phyloP scores from a whole-genome alignment of 352 stramenopile genomes.

The Phytophthora multivora region DNA sequence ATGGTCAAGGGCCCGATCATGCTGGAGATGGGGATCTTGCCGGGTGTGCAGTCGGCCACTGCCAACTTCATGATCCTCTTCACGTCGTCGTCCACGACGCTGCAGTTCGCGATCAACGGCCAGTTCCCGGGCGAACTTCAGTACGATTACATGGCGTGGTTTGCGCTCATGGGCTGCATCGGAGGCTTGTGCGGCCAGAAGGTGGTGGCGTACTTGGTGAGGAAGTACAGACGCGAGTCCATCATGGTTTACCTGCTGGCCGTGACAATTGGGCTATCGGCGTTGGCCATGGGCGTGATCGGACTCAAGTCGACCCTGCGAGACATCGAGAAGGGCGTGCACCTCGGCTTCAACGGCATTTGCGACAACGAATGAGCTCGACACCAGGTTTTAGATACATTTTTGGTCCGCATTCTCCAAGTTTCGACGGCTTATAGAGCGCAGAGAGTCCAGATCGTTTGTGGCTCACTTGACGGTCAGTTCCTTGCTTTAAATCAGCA shows the following conservation, averaged over 20 bases:
- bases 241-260: constrained; percentile 85
- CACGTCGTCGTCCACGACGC: constrained; percentile 94
- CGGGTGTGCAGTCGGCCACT: constrained; percentile 88
- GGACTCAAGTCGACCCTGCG: constrained; percentile 57
- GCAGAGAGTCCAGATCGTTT: neutral
- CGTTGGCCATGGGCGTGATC: constrained; percentile 71
- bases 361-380: constrained; percentile 56
- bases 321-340: constrained; percentile 60
- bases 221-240: constrained; percentile 90
- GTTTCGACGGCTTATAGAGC: neutral
- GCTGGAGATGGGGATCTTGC: constrained; percentile 96
- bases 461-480: neutral
- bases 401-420: neutral
- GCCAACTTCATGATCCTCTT: constrained; percentile 92
- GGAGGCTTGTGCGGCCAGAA: constrained; percentile 77
- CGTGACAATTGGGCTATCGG: constrained; percentile 72
- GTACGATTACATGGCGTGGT: constrained; percentile 93
- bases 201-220: constrained; percentile 89
- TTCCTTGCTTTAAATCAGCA: constrained; percentile 5
- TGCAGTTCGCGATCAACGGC: constrained; percentile 84
- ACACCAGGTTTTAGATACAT: constrained; percentile 10
- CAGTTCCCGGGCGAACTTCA: constrained; percentile 76
- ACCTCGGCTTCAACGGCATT: constrained; percentile 73
- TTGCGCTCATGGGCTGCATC: constrained; percentile 91
- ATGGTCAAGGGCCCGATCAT: constrained; percentile 98